These are phyloP conservation scores for Cyclotella cryptica DNA, from an alignment of 108 stramenopile genomes.

Conservation along the genomic window DNA sequence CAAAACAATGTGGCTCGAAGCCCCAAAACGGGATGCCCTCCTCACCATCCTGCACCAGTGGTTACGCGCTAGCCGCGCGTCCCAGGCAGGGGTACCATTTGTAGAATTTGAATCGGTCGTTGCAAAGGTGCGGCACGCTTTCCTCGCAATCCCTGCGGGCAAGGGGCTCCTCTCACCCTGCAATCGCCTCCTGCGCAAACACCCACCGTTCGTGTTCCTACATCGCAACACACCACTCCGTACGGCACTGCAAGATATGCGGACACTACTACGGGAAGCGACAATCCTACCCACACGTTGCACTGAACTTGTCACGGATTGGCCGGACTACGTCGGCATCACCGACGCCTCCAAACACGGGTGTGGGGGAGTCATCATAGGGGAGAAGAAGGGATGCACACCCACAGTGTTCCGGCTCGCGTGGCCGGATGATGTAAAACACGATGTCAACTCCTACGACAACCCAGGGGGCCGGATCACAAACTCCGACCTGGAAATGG, in stretches of 20 bases:
- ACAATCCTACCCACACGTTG: slow-evolving; percentile 1
- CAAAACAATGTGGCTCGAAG: too few relatives aligned
- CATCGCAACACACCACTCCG: background rate
- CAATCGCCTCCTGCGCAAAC: background rate
- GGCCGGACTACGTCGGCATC: slow-evolving; percentile 15
- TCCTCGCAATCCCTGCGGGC: slow-evolving; percentile 15
- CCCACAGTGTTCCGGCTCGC: slow-evolving; percentile 21
- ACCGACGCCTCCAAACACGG: slow-evolving; percentile 28
- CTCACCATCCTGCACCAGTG: background rate
- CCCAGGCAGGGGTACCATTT: background rate
- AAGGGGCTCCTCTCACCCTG: slow-evolving; percentile 1
- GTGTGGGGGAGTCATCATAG: slow-evolving; percentile 37
- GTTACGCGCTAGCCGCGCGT: background rate
- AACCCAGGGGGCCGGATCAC: slow-evolving; percentile 38
- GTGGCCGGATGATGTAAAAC: slow-evolving; percentile 31
- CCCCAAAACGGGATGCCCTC: too few relatives aligned
- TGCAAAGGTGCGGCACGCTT: slow-evolving; percentile 8
- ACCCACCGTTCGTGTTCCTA: background rate
- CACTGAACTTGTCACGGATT: background rate
- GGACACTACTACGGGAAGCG: background rate
- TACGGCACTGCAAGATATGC: background rate
- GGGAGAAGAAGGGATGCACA: background rate
- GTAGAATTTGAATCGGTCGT: too few relatives aligned
- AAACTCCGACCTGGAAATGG: too few relatives aligned
- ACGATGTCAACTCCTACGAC: slow-evolving; percentile 19